phyloP scores from a whole-genome alignment of 1,284 basidiomycete genomes.

The Anthracocystis walkeri region DNA sequence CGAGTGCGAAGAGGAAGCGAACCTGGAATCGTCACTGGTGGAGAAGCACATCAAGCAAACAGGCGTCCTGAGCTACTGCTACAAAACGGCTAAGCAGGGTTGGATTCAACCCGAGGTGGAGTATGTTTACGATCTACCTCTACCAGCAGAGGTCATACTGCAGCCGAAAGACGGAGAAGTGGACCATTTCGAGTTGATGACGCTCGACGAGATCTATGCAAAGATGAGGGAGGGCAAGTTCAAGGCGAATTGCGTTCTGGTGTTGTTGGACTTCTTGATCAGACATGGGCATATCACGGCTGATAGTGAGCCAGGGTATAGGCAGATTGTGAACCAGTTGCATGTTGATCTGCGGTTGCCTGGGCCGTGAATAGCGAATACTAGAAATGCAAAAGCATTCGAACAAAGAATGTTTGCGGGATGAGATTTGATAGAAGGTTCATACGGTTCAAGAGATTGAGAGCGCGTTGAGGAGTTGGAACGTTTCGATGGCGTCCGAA shows the following conservation, averaged over 20 bases:
- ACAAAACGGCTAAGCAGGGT: constrained; percentile 76
- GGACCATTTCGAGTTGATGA: constrained; percentile 79
- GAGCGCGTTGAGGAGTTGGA: not conserved
- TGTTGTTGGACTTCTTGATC: constrained; percentile 85
- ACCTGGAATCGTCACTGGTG: constrained; percentile 77
- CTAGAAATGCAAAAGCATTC: not conserved
- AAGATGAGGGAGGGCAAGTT: constrained; percentile 75
- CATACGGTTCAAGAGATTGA: no score
- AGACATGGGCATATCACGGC: constrained; percentile 81
- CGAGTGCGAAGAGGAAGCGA: constrained; percentile 93
- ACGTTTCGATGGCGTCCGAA: no score
- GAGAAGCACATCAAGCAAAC: constrained; percentile 73
- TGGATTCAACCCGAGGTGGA: constrained; percentile 67
- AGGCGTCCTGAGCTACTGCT: constrained; percentile 72
- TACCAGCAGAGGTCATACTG: constrained; percentile 73
- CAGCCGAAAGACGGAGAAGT: constrained; percentile 90
- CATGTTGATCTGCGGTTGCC: constrained; percentile 75
- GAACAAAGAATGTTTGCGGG: not conserved
- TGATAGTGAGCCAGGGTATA: constrained; percentile 80
- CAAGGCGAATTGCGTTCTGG: constrained; percentile 87
- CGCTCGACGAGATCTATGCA: constrained; percentile 56
- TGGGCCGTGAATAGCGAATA: constrained; percentile 31
- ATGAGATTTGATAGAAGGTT: not conserved
- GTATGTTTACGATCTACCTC: constrained; percentile 64
- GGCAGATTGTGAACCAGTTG: constrained; percentile 79